Conservation (phyloP, 129 eudicot species). For the Flaveria bidentis region DNA sequence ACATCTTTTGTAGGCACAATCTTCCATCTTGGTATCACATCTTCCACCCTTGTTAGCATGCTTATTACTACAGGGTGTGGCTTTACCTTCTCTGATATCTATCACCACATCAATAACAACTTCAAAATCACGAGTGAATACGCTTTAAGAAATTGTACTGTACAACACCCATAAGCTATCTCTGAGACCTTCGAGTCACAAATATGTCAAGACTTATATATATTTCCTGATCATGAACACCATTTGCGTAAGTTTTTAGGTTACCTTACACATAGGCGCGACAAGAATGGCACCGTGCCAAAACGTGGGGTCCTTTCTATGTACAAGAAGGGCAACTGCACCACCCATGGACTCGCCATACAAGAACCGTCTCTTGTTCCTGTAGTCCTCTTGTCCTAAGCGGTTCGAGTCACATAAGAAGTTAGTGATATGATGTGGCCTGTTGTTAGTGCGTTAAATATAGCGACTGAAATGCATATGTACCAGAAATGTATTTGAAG, state of each 20-base stretch:
- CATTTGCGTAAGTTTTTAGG: not conserved
- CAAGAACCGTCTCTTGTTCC: constrained; percentile 66
- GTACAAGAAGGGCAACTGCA: constrained; percentile 79
- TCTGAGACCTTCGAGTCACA: not conserved
- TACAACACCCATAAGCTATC: not conserved
- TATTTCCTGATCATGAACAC: not conserved
- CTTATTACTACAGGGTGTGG: constrained; percentile 89
- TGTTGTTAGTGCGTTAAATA: not conserved
- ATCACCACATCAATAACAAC: not conserved
- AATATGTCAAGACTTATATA: not conserved
- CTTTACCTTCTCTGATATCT: constrained; percentile 99
- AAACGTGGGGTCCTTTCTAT: constrained; percentile 77
- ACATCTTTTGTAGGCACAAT: constrained; percentile 95
- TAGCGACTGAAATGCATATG: constrained; percentile 21
- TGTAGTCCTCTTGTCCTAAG: constrained; percentile 65
- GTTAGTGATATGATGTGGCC: constrained; percentile 20
- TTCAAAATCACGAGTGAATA: not conserved
- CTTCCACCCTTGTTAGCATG: constrained; percentile 77
- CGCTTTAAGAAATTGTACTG: not conserved
- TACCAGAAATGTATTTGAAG: constrained; percentile 81
- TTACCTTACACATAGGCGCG: constrained; percentile 99
- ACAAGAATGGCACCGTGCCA: constrained; percentile 98
- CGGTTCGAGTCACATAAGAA: constrained; percentile 14
- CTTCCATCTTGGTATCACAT: constrained; percentile 95
- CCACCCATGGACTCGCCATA: constrained; percentile 99